Evolutionary conservation across 2,329 filamentous ascomycete species (phyloP).

Genomic region (Cladosporium sp.): DNA sequence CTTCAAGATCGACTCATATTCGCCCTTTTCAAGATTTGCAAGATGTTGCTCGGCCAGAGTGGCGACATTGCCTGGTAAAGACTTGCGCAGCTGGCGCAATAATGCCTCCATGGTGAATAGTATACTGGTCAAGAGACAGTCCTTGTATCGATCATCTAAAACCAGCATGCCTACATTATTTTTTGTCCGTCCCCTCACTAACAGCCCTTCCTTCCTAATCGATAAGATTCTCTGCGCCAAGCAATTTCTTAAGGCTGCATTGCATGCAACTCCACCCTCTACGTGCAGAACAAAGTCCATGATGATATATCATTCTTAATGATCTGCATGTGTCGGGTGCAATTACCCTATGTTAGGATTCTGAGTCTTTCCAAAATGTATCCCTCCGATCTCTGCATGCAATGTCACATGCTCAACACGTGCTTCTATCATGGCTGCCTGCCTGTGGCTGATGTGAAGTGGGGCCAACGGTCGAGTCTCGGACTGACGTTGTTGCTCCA

Average conservation of each 20-base stretch:
- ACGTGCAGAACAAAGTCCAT: too few species aligned
- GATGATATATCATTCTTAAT: too few species aligned
- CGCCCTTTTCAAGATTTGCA: constrained; percentile 37
- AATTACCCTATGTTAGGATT: too few species aligned
- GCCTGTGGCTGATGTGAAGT: neutral
- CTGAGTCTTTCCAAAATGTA: too few species aligned
- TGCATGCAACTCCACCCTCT: too few species aligned
- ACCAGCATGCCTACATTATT: constrained; percentile 7
- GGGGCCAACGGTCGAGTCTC: neutral
- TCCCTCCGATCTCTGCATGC: too few species aligned
- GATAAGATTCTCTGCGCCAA: constrained; percentile 10
- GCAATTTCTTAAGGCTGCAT: neutral
- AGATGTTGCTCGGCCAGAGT: constrained; percentile 35
- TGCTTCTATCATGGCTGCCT: neutral
- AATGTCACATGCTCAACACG: too few species aligned
- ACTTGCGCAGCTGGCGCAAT: constrained; percentile 36
- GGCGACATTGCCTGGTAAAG: constrained; percentile 40
- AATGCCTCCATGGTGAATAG: constrained; percentile 33
- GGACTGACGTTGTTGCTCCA: neutral
- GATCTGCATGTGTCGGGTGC: too few species aligned
- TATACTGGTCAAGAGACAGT: neutral
- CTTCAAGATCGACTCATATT: constrained; percentile 39
- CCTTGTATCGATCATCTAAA: neutral
- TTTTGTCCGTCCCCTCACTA: too few species aligned
- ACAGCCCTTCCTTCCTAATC: constrained; percentile 8